These are phyloP conservation scores for Entomortierella parvispora DNA, from an alignment of 192 early-diverging fungal genomes.

Conservation along the genomic window DNA sequence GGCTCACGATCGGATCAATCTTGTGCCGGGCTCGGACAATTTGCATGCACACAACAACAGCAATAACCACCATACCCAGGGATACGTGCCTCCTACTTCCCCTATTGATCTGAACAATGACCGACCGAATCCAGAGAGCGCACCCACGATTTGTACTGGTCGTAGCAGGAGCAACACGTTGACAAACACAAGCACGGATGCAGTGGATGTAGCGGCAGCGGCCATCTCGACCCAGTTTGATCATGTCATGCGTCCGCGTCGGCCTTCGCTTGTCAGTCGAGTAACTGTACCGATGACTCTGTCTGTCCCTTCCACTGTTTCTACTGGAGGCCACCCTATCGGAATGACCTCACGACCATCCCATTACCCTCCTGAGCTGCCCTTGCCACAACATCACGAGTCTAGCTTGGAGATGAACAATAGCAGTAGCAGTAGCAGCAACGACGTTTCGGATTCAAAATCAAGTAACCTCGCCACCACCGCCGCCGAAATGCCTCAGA, in stretches of 20 bases:
- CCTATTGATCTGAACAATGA: conserved; percentile 19
- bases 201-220: conserved; percentile 11
- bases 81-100: background rate
- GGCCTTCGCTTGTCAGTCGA: conserved; percentile 22
- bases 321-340: background rate
- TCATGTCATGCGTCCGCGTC: conserved; percentile 36
- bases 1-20: conserved; percentile 48
- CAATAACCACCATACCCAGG: background rate
- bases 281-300: conserved; percentile 8
- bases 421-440: background rate
- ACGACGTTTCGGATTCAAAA: background rate
- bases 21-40: conserved; percentile 11
- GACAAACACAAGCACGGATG: conserved; percentile 15
- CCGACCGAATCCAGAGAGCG: conserved; percentile 1
- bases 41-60: conserved; percentile 5
- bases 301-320: background rate
- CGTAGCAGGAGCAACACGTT: conserved; percentile 48
- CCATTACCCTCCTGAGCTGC: conserved; percentile 13
- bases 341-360: conserved; percentile 1
- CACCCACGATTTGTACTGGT: conserved; percentile 26
- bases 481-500: background rate
- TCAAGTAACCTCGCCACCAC: background rate
- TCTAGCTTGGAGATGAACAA: background rate
- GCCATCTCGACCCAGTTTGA: conserved; percentile 25
- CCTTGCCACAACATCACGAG: conserved; percentile 24